These are phyloP conservation scores for Lindgomyces ingoldianus DNA, from an alignment of 495 filamentous ascomycete genomes.

Conservation along the genomic window DNA sequence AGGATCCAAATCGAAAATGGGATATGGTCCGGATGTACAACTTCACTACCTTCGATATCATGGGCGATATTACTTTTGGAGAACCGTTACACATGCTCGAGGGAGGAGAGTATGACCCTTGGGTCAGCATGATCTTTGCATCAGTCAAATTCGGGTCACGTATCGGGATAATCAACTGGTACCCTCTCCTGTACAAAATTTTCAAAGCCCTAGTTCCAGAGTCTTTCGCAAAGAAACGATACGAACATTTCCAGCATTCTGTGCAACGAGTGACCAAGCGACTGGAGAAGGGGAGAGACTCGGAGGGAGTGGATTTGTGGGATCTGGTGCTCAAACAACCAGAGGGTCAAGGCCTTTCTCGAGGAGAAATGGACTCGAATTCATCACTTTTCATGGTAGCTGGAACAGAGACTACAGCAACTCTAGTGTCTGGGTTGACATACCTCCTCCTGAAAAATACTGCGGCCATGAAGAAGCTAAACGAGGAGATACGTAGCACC, in stretches of 20 bases:
- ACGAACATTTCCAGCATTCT: conserved; percentile 33
- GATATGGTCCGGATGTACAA: conserved; percentile 41
- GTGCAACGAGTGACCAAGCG: conserved; percentile 35
- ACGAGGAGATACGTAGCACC: conserved; percentile 49
- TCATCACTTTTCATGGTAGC: conserved; percentile 50
- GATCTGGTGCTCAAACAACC: conserved; percentile 37
- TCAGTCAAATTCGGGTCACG: conserved; percentile 23
- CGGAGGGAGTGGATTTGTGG: conserved; percentile 33
- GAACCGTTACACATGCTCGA: conserved; percentile 34
- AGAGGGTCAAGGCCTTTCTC: conserved; percentile 42
- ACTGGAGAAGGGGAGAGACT: conserved; percentile 28
- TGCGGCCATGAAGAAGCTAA: conserved; percentile 44
- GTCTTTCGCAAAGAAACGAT: conserved; percentile 17
- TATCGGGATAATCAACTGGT: conserved; percentile 7
- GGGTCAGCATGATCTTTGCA: conserved; percentile 34
- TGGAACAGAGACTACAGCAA: conserved; percentile 62
- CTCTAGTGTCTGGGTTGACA: conserved; percentile 50
- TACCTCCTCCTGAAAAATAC: conserved; percentile 54
- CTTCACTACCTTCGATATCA: conserved; percentile 42
- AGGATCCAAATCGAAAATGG: conserved; percentile 16
- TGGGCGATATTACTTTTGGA: conserved; percentile 39
- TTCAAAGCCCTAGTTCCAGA: conserved; percentile 15
- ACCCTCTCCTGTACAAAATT: conserved; percentile 4
- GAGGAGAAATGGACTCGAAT: conserved; percentile 50
- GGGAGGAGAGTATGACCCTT: conserved; percentile 31